phyloP scores from a whole-genome alignment of 2,329 filamentous ascomycete species.

The Fusarium odoratissimum region DNA sequence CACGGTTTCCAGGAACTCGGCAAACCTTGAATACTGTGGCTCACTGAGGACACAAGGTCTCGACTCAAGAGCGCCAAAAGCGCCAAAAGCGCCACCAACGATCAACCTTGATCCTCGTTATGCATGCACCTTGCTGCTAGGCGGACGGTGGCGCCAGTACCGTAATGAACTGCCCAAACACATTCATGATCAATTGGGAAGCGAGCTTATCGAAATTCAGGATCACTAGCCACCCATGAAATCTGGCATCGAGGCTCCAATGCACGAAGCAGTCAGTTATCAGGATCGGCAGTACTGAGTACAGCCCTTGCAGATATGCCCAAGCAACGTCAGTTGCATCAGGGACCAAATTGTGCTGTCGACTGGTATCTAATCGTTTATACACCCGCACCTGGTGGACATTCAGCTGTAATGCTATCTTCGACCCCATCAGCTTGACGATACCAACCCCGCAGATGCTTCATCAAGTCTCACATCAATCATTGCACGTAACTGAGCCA shows the following conservation, averaged over 20 bases:
- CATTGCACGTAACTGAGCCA: conserved; percentile 8
- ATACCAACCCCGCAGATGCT: background rate
- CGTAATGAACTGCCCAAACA: background rate
- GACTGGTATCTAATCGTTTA: background rate
- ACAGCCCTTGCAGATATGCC: too few relatives aligned
- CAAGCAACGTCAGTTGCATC: background rate
- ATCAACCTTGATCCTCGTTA: conserved; percentile 10
- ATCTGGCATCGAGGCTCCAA: background rate
- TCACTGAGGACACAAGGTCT: conserved; percentile 7
- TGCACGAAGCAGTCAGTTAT: conserved; percentile 15
- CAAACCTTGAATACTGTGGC: conserved; percentile 24
- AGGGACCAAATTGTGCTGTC: background rate
- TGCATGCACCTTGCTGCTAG: too few relatives aligned
- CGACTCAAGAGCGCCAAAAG: conserved; percentile 1
- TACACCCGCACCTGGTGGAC: background rate
- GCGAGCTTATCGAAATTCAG: conserved; percentile 1
- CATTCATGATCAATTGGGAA: background rate
- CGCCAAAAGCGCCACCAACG: conserved; percentile 23
- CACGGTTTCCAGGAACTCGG: conserved; percentile 18
- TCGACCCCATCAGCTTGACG: background rate
- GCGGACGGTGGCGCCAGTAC: too few relatives aligned
- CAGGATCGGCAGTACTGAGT: conserved; percentile 11
- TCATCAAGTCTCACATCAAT: conserved; percentile 2
- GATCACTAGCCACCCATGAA: background rate
- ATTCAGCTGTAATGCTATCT: background rate